These are phyloP conservation scores for Karstenula rhodostoma DNA, from an alignment of 2,329 filamentous ascomycete genomes.

Conservation along the genomic window DNA sequence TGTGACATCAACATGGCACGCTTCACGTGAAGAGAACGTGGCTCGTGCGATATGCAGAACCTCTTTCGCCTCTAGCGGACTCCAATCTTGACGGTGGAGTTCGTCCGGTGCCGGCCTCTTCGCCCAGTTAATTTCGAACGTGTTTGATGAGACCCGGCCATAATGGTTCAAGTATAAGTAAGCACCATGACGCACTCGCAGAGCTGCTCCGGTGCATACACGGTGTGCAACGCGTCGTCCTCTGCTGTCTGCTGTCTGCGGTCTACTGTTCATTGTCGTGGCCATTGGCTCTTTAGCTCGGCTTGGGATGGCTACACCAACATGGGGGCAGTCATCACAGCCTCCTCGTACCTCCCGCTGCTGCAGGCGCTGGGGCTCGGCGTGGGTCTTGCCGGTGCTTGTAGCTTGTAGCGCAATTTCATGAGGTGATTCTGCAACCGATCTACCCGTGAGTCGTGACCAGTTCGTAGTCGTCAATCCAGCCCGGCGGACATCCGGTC, in stretches of 20 bases:
- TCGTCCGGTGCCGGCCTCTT: not conserved
- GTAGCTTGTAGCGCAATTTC: not conserved
- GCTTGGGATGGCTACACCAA: not conserved
- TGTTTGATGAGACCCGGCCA: slow-evolving; percentile 4
- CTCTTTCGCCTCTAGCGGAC: not conserved
- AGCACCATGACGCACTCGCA: not conserved
- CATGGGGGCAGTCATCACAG: slow-evolving; percentile 12
- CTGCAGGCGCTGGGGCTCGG: slow-evolving; percentile 1
- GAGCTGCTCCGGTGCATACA: not conserved
- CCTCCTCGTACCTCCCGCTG: not conserved
- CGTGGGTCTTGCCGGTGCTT: slow-evolving; percentile 1
- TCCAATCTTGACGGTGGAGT: not conserved
- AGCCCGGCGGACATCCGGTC: not conserved
- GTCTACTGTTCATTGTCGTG: not conserved
- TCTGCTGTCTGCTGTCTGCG: not conserved
- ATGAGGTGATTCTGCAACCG: not conserved
- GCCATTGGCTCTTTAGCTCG: not conserved
- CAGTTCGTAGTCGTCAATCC: not conserved
- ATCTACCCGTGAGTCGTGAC: not conserved
- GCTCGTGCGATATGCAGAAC: slow-evolving; percentile 19
- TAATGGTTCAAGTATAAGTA: not conserved
- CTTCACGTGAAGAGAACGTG: slow-evolving; percentile 16
- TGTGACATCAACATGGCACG: not conserved
- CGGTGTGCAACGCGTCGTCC: not conserved
- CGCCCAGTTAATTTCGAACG: slow-evolving; percentile 8